Evolutionary conservation across 2,329 filamentous ascomycete genomes (phyloP).

Genomic region (Oidium heveae): DNA sequence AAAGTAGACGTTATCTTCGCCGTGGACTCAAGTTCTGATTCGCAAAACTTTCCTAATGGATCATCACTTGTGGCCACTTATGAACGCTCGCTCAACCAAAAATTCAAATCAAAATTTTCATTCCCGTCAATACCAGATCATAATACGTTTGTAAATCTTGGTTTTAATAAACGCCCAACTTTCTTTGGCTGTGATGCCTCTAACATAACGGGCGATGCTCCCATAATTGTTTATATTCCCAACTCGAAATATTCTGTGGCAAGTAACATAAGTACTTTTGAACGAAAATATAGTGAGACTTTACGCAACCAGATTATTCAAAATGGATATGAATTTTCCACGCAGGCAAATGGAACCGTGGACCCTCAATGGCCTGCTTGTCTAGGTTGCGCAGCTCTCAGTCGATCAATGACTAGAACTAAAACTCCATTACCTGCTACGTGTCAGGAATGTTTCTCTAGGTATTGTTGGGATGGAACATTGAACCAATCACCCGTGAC

Average conservation of each 20-base stretch:
- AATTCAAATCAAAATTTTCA: slow-evolving; percentile 37
- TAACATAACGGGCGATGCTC: slow-evolving; percentile 32
- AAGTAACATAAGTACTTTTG: slow-evolving; percentile 63
- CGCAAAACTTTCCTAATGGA: slow-evolving; percentile 49
- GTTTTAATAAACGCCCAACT: slow-evolving; percentile 46
- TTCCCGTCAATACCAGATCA: slow-evolving; percentile 50
- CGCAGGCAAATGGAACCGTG: slow-evolving; percentile 54
- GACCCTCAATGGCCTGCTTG: slow-evolving; percentile 58
- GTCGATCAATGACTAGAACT: slow-evolving; percentile 49
- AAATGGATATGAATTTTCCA: slow-evolving; percentile 69
- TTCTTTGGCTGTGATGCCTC: slow-evolving; percentile 56
- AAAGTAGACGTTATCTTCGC: slow-evolving; percentile 60
- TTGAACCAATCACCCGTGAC: background rate
- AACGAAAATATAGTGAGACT: slow-evolving; percentile 32
- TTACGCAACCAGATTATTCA: slow-evolving; percentile 58
- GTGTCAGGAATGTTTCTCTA: slow-evolving; percentile 51
- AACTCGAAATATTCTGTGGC: slow-evolving; percentile 55
- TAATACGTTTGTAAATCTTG: slow-evolving; percentile 57
- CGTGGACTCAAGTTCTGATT: slow-evolving; percentile 55
- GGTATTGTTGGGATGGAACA: slow-evolving; percentile 77
- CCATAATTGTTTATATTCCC: slow-evolving; percentile 68
- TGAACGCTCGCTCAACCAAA: slow-evolving; percentile 30
- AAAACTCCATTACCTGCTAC: slow-evolving; percentile 39
- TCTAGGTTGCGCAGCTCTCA: slow-evolving; percentile 67
- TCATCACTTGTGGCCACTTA: slow-evolving; percentile 52